Evolutionary conservation across 179 eudicot genomes (phyloP).

Genomic region (Heliamphora pulchella): DNA sequence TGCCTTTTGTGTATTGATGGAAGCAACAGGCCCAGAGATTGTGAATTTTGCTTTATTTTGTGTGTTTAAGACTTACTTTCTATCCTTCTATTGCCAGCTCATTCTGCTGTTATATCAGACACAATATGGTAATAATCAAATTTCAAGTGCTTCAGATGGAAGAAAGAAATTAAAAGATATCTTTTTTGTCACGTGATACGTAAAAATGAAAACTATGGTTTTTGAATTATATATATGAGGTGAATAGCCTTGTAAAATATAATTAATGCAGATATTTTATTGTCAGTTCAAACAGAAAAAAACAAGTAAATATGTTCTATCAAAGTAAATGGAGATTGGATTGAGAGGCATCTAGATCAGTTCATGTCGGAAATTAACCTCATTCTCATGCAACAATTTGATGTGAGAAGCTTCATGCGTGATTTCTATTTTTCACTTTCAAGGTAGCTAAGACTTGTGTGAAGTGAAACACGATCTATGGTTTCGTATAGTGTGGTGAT

Average conservation of each 20-base stretch:
- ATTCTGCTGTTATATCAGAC: neutral
- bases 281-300: neutral
- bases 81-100: neutral
- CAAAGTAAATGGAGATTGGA: neutral
- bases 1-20: neutral
- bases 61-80: neutral
- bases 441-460: neutral
- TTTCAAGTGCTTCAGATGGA: neutral
- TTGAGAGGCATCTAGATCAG: neutral
- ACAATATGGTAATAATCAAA: neutral
- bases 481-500: neutral
- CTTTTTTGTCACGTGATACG: neutral
- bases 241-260: neutral
- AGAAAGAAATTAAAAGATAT: neutral
- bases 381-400: neutral
- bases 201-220: neutral
- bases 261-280: neutral
- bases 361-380: slow-evolving; percentile 3
- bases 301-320: neutral
- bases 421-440: neutral
- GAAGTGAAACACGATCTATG: neutral
- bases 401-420: neutral
- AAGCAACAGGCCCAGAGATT: neutral
- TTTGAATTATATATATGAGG: neutral
- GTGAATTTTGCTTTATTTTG: neutral